These are phyloP conservation scores for Microbotryum violaceum DNA, from an alignment of 1,284 basidiomycete species.

Conservation along the genomic window DNA sequence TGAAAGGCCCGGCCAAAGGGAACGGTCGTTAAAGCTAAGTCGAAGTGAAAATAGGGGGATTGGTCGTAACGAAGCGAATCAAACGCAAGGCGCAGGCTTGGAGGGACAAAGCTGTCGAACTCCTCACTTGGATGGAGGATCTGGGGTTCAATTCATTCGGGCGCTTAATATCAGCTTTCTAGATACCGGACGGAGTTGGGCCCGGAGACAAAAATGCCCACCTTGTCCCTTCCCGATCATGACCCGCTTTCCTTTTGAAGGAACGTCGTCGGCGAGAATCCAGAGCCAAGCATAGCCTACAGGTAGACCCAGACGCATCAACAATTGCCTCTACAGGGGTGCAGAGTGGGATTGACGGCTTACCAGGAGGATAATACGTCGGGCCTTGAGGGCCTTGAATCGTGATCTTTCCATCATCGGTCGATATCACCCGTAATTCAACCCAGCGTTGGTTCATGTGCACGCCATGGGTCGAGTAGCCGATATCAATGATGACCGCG, in stretches of 20 bases:
- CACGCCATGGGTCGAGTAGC: slow-evolving; percentile 44
- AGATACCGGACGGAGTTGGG: too few species aligned
- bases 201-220: too few species aligned
- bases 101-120: too few species aligned
- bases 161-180: too few species aligned
- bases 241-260: slow-evolving; percentile 56
- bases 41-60: too few species aligned
- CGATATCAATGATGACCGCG: slow-evolving; percentile 69
- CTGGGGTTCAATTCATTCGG: too few species aligned
- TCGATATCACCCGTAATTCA: slow-evolving; percentile 48
- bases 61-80: too few species aligned
- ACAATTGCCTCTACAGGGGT: background rate
- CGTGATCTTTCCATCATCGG: slow-evolving; percentile 45
- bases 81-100: too few species aligned
- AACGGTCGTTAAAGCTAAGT: too few species aligned
- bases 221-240: slow-evolving; percentile 51
- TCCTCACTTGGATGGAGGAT: too few species aligned
- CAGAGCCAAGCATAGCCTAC: slow-evolving; percentile 74
- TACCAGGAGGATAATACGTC: slow-evolving; percentile 18
- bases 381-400: slow-evolving; percentile 46
- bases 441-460: slow-evolving; percentile 46
- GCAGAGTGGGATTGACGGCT: background rate
- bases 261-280: slow-evolving; percentile 59
- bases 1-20: too few species aligned
- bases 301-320: slow-evolving; percentile 39